Percentiles rank a stretch among this genome's conserved stretches.
Conservation (phyloP, 1,284 basidiomycete species). For the Retiboletus fuscus region DNA sequence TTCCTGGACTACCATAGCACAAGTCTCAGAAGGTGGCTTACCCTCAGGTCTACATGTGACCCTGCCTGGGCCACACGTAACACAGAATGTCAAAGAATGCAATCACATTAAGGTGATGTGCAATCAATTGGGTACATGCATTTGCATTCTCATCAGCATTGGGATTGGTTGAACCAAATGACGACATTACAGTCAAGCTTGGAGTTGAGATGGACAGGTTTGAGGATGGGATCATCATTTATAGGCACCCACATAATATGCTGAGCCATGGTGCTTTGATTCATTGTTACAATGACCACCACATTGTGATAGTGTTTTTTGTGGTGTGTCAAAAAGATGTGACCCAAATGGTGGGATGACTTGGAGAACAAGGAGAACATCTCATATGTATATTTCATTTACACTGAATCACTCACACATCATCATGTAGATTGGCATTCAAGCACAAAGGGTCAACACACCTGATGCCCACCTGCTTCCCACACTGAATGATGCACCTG, state of each 20-base stretch:
- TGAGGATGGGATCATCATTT: slow-evolving; percentile 92
- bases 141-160: too few species aligned
- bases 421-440: slow-evolving; percentile 82
- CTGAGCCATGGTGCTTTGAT: slow-evolving; percentile 81
- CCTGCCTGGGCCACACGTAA: too few species aligned
- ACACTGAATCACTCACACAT: not conserved
- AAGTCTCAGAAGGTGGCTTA: too few species aligned
- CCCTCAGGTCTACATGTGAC: too few species aligned
- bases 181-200: slow-evolving; percentile 80
- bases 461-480: slow-evolving; percentile 55
- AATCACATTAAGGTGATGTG: slow-evolving; percentile 98
- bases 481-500: slow-evolving; percentile 49
- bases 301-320: slow-evolving; percentile 98
- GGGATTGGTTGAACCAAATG: too few species aligned
- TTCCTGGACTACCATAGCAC: too few species aligned
- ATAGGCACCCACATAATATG: slow-evolving; percentile 75
- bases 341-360: slow-evolving; percentile 99
- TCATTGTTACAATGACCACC: slow-evolving; percentile 98
- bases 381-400: not conserved
- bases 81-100: slow-evolving; percentile 99
- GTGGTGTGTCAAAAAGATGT: slow-evolving; percentile 98
- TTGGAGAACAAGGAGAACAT: slow-evolving; percentile 88
- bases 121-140: slow-evolving; percentile 86
- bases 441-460: slow-evolving; percentile 87
- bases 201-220: slow-evolving; percentile 95